Evolutionary conservation across 495 filamentous ascomycete genomes (phyloP).

Genomic region (Amniculicola lignicola): DNA sequence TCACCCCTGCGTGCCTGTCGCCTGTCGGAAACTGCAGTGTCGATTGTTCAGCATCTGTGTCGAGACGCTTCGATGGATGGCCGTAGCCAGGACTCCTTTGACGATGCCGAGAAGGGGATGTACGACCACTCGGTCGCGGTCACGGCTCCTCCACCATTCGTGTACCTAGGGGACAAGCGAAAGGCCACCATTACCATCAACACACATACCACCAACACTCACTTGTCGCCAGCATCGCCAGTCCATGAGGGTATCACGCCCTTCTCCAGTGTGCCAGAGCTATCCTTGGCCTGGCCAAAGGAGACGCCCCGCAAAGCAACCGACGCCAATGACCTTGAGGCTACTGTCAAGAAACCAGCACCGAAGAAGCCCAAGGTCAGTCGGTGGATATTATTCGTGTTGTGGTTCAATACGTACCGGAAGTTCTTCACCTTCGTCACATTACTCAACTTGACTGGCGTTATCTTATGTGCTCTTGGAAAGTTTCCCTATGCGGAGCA

Average conservation of each 20-base stretch:
- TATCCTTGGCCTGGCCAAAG: conserved; percentile 38
- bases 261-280: conserved; percentile 37
- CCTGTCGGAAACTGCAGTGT: conserved; percentile 2
- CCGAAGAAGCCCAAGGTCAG: conserved; percentile 37
- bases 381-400: conserved; percentile 43
- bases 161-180: conserved; percentile 36
- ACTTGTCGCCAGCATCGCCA: conserved; percentile 34
- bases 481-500: conserved; percentile 45
- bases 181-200: conserved; percentile 28
- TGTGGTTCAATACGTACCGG: conserved; percentile 50
- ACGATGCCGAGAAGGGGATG: conserved; percentile 46
- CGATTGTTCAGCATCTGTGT: conserved; percentile 21
- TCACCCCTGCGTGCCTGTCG: conserved; percentile 15
- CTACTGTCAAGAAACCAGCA: conserved; percentile 27
- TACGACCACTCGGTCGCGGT: conserved; percentile 40
- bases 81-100: conserved; percentile 30
- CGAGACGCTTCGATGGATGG: conserved; percentile 24
- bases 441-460: conserved; percentile 42
- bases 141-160: conserved; percentile 34
- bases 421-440: conserved; percentile 48
- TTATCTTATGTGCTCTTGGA: conserved; percentile 41
- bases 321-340: conserved; percentile 16
- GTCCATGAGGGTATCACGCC: conserved; percentile 46
- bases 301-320: conserved; percentile 13
- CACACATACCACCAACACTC: too few species aligned